phyloP scores from a whole-genome alignment of 2,329 filamentous ascomycete species.

The Phialophora verrucosa region DNA sequence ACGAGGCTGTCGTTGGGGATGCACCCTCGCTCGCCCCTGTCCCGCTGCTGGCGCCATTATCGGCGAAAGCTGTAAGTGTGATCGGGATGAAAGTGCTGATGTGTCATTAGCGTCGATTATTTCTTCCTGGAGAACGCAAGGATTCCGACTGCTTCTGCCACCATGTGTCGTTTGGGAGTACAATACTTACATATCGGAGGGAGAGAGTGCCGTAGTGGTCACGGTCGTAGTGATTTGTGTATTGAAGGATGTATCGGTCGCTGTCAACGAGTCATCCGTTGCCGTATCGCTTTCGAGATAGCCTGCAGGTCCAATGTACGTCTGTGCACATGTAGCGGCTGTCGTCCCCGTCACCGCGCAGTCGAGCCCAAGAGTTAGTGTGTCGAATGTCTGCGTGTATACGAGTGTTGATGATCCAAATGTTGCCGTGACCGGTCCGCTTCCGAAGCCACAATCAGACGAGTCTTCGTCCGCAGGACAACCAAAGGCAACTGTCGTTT shows the following conservation, averaged over 20 bases:
- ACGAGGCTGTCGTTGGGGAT: background rate
- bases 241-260: constrained; percentile 13
- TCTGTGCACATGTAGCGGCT: constrained; percentile 31
- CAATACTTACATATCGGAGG: constrained; percentile 25
- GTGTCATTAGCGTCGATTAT: background rate
- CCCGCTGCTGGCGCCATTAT: background rate
- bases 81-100: constrained; percentile 1
- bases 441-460: constrained; percentile 29
- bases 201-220: constrained; percentile 20
- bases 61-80: background rate
- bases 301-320: constrained; percentile 30
- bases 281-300: constrained; percentile 13
- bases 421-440: constrained; percentile 33
- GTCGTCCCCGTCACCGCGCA: constrained; percentile 35
- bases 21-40: background rate
- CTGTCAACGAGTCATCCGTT: constrained; percentile 17
- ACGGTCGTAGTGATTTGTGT: constrained; percentile 23
- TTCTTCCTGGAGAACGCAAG: background rate
- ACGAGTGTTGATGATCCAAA: constrained; percentile 33
- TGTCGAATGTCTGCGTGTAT: constrained; percentile 23
- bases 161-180: too few relatives aligned
- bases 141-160: background rate
- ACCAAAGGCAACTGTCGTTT: constrained; percentile 32
- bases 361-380: constrained; percentile 25
- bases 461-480: constrained; percentile 27